Conservation (phyloP, 1,284 basidiomycete genomes). For the Lignosus rhinocerotis region DNA sequence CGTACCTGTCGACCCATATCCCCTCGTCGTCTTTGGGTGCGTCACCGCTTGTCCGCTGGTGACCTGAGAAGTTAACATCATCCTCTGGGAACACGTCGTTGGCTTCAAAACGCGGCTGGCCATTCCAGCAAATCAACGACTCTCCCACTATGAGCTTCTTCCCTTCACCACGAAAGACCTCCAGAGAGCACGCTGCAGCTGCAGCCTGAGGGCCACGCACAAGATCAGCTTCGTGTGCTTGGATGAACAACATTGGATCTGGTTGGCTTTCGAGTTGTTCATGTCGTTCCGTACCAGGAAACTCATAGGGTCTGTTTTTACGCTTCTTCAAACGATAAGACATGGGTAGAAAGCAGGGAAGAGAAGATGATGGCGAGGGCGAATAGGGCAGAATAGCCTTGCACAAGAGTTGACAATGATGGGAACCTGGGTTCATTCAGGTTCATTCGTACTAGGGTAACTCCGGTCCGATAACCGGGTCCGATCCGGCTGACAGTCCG, state of each 20-base stretch:
- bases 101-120: background rate
- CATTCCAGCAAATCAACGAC: constrained; percentile 49
- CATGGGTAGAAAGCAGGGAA: too few relatives aligned
- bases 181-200: constrained; percentile 47
- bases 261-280: background rate
- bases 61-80: constrained; percentile 6
- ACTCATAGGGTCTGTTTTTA: constrained; percentile 1
- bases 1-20: constrained; percentile 68
- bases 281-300: background rate
- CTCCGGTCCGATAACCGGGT: too few relatives aligned
- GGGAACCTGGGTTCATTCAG: too few relatives aligned
- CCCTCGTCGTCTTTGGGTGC: constrained; percentile 18
- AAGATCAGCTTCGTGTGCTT: constrained; percentile 70
- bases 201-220: constrained; percentile 47
- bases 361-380: too few relatives aligned
- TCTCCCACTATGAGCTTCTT: constrained; percentile 31
- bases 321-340: background rate
- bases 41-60: background rate
- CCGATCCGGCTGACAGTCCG: too few relatives aligned
- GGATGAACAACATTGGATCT: constrained; percentile 46
- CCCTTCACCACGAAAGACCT: constrained; percentile 32
- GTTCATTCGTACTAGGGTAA: too few relatives aligned
- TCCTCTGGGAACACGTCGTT: constrained; percentile 18
- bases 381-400: too few relatives aligned
- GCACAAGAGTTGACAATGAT: too few relatives aligned